Base-by-base conservation (phyloP, 179 eudicot species). In the Kewa caespitosa region DNA sequence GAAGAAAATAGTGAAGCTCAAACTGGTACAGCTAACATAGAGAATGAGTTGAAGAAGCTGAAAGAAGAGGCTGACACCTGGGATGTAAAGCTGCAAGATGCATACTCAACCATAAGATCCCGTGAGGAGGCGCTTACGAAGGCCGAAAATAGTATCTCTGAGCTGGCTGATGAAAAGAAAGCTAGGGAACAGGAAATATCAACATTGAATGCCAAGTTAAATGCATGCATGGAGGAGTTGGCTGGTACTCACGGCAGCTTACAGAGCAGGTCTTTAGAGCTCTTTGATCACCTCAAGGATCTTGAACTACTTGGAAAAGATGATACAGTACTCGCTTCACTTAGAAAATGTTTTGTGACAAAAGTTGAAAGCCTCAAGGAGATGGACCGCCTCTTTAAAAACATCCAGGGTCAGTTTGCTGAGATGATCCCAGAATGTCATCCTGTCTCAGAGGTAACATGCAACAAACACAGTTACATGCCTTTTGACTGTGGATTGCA, bases 191-290 rank as follows among this genome's bases (percentile, higher is more conserved):
- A 85, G 74, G 96, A 95, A 82, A 80, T 89, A 67, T 73, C 74
- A 57, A 73, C 84, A 38, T 85, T 95, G 34, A 91, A 39, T 75
- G 74, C 86, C 74, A 90, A 87, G 87, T 79, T 96, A 69, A 85
- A 84, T 73, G 79, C 85, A 11, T 90, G 97, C 73, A 86, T 87
- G 87, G 90, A 93, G 83, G 97, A 90, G 85, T 86, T 93, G 82
- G 86, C 89, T 79, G 96, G 90, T 73, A 82, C 82, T 64, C 80
- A 74, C 78, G 91, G 88, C 63, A 89, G 80, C 78, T 71, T 83
- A 63, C 82, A 87, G 69, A 88, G 80, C 81, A 82, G 83, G 82
- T 86, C 91, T 73, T 37, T 82, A 41, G 90, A 88, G 83, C 84
- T 96, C 32, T 84, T 87, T 77, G 81, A 83, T 83, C 83, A 86